Conservation (phyloP, 2,329 filamentous ascomycete genomes). For the Dendrostoma leiphaemia region DNA sequence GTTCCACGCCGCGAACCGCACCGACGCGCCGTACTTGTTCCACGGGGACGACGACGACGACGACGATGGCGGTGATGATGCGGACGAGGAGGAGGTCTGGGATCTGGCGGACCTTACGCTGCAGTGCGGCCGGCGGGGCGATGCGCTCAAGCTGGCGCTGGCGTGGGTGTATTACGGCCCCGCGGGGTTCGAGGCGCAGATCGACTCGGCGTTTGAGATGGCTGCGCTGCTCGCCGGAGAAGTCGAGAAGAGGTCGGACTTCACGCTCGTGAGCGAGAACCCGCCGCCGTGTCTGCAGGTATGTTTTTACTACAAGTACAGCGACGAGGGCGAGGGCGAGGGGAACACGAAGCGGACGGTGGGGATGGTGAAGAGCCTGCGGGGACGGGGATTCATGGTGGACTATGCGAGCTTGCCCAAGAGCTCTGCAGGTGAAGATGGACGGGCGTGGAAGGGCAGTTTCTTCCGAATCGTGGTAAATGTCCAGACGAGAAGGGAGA, state of each 20-base stretch:
- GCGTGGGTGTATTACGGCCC: constrained; percentile 88
- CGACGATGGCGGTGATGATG: constrained; percentile 20
- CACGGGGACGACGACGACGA: constrained; percentile 51
- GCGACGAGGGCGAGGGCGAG: constrained; percentile 38
- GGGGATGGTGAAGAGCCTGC: constrained; percentile 45
- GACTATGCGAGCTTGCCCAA: constrained; percentile 58
- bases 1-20: constrained; percentile 82
- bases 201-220: constrained; percentile 70
- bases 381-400: constrained; percentile 56
- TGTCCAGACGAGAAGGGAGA: constrained; percentile 50
- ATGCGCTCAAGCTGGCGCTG: constrained; percentile 83
- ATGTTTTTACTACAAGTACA: constrained; percentile 79
- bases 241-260: constrained; percentile 54
- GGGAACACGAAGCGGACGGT: constrained; percentile 50
- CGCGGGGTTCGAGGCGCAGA: constrained; percentile 65
- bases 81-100: constrained; percentile 59
- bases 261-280: constrained; percentile 70
- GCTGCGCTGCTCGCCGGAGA: constrained; percentile 66
- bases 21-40: constrained; percentile 84
- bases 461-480: constrained; percentile 62
- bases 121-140: constrained; percentile 85
- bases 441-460: constrained; percentile 36
- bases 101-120: constrained; percentile 91
- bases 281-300: constrained; percentile 89
- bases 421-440: background rate